A percentile compares a stretch with the other conserved stretches of the same genome.
Conservation (phyloP, 257 asterid species). For the Penstemon newberryi region DNA sequence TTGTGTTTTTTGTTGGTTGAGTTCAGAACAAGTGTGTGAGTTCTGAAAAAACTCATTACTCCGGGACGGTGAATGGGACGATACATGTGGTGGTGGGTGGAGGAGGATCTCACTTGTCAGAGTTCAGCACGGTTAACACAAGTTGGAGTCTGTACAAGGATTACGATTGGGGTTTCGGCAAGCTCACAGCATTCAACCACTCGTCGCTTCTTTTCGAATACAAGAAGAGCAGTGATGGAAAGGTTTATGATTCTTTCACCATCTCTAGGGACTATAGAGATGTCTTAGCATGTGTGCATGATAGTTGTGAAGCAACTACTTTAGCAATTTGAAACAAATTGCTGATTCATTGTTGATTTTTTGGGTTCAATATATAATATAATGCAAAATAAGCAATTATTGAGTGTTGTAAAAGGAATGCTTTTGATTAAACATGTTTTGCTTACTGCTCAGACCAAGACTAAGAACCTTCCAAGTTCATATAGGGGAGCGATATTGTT, state of each 20-base stretch:
- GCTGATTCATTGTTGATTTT: neutral
- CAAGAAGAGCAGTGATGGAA: constrained; percentile 77
- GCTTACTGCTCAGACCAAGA: neutral
- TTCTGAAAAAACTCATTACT: constrained; percentile 47
- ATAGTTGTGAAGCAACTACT: constrained; percentile 68
- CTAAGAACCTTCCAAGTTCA: neutral
- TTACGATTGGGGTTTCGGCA: constrained; percentile 70
- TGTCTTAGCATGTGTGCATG: constrained; percentile 76
- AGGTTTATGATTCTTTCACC: constrained; percentile 80
- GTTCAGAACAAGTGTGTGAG: constrained; percentile 60
- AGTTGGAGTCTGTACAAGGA: constrained; percentile 78
- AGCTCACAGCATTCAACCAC: constrained; percentile 67
- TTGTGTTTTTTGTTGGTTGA: neutral
- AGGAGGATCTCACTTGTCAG: constrained; percentile 68
- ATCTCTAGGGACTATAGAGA: constrained; percentile 77
- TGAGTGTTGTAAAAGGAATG: neutral
- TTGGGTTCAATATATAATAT: neutral
- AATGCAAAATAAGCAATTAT: neutral
- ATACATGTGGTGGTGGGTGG: constrained; percentile 77
- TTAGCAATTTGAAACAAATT: constrained; percentile 41
- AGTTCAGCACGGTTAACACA: constrained; percentile 46
- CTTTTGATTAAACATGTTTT: neutral
- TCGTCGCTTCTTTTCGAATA: constrained; percentile 73
- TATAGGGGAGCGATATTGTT: too few species aligned
- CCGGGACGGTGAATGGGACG: constrained; percentile 71